These are phyloP conservation scores for Retiboletus flavoniger DNA, from an alignment of 1,284 basidiomycete genomes.

Conservation along the genomic window DNA sequence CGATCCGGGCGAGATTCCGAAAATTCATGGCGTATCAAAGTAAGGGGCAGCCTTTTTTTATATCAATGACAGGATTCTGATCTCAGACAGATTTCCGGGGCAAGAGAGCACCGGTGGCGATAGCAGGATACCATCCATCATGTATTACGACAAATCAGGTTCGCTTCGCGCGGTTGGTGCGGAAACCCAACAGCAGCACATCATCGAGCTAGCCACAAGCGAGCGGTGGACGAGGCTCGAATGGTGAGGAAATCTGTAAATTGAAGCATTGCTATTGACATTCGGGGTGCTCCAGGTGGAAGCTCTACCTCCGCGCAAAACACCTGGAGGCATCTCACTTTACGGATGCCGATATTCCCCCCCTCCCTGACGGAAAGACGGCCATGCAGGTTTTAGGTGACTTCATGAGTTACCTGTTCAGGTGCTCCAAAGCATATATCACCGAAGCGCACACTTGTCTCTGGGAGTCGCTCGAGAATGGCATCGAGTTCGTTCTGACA, in stretches of 20 bases:
- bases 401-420: slow-evolving; percentile 48
- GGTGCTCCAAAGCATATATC: slow-evolving; percentile 46
- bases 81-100: slow-evolving; percentile 38
- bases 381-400: slow-evolving; percentile 49
- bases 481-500: slow-evolving; percentile 36
- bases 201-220: slow-evolving; percentile 40
- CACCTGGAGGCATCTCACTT: slow-evolving; percentile 27
- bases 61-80: not conserved
- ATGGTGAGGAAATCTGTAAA: slow-evolving; percentile 38
- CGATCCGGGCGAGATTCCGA: slow-evolving; percentile 47
- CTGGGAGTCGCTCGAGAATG: slow-evolving; percentile 34
- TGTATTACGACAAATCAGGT: slow-evolving; percentile 49
- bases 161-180: slow-evolving; percentile 47
- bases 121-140: slow-evolving; percentile 52
- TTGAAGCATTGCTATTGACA: not conserved
- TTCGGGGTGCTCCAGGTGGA: slow-evolving; percentile 45
- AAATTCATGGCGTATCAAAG: slow-evolving; percentile 45
- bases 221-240: slow-evolving; percentile 45
- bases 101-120: slow-evolving; percentile 40
- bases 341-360: slow-evolving; percentile 34
- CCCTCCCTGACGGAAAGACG: slow-evolving; percentile 45
- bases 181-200: slow-evolving; percentile 42
- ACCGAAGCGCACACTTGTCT: slow-evolving; percentile 41
- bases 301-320: slow-evolving; percentile 48
- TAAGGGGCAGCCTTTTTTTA: slow-evolving; percentile 7